A percentile compares a stretch with the other conserved stretches of the same genome.
phyloP scores from a whole-genome alignment of 1,284 basidiomycete species.

The Ustilago nuda region DNA sequence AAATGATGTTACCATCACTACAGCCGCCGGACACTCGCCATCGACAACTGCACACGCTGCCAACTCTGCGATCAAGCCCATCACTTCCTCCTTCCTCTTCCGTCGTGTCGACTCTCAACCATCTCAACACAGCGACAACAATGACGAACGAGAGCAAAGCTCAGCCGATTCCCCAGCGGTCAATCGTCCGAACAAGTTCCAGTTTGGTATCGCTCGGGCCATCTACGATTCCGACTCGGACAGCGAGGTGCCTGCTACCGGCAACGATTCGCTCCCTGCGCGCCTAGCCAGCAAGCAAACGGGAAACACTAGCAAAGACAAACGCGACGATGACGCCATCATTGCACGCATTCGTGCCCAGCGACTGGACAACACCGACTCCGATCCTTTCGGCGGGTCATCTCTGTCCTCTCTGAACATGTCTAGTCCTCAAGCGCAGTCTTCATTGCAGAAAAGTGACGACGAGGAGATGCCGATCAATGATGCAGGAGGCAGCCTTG shows the following conservation, averaged over 20 bases:
- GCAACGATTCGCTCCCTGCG: neutral
- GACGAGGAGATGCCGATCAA: slow-evolving; percentile 11
- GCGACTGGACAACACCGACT: slow-evolving; percentile 17
- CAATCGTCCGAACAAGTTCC: slow-evolving; percentile 29
- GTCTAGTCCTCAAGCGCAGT: slow-evolving; percentile 32
- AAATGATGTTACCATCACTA: slow-evolving; percentile 22
- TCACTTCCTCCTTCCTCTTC: slow-evolving; percentile 21
- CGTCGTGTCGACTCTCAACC: slow-evolving; percentile 35
- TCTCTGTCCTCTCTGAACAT: slow-evolving; percentile 31
- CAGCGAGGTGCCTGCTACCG: slow-evolving; percentile 6
- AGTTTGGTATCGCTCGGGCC: slow-evolving; percentile 31
- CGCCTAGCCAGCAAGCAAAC: neutral
- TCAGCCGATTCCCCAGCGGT: slow-evolving; percentile 20
- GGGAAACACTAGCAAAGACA: neutral
- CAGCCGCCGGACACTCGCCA: slow-evolving; percentile 34
- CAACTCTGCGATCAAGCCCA: slow-evolving; percentile 34
- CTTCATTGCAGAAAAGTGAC: slow-evolving; percentile 13
- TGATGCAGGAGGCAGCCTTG: slow-evolving; percentile 16
- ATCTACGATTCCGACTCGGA: slow-evolving; percentile 51
- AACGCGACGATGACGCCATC: slow-evolving; percentile 24
- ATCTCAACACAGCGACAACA: slow-evolving; percentile 23
- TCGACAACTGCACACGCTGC: slow-evolving; percentile 26
- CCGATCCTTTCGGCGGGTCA: slow-evolving; percentile 34
- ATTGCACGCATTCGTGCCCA: slow-evolving; percentile 42
- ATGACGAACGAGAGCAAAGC: slow-evolving; percentile 5